Conservation (phyloP, 495 filamentous ascomycete species). For the Astrothelium subdiscretum region DNA sequence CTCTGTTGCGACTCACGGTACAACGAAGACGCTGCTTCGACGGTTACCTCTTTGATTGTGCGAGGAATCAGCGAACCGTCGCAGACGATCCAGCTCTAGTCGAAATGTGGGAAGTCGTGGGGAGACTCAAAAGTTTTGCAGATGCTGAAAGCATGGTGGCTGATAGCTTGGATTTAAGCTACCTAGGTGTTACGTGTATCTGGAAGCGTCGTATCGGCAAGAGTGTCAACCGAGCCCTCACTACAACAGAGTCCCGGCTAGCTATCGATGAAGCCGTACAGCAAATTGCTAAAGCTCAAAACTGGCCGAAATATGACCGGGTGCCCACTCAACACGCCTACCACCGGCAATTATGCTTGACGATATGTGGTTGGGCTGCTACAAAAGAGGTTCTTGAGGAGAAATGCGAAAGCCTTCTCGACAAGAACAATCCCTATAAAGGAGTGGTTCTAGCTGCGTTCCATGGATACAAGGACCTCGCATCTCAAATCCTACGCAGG, state of each 20-base stretch:
- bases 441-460: constrained; percentile 35
- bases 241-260: constrained; percentile 7
- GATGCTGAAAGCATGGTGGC: constrained; percentile 59
- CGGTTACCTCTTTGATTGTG: constrained; percentile 69
- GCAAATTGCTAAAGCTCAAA: constrained; percentile 31
- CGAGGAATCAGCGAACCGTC: constrained; percentile 53
- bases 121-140: constrained; percentile 32
- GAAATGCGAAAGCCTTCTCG: constrained; percentile 39
- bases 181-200: constrained; percentile 66
- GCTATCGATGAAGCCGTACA: constrained; percentile 38
- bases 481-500: constrained; percentile 26
- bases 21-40: constrained; percentile 45
- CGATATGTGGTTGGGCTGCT: constrained; percentile 63
- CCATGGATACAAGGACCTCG: constrained; percentile 29
- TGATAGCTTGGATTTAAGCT: constrained; percentile 68
- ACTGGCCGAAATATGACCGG: constrained; percentile 38
- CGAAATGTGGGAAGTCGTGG: constrained; percentile 51
- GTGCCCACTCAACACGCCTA: constrained; percentile 53
- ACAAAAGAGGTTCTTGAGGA: constrained; percentile 50
- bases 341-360: constrained; percentile 67
- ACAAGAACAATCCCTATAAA: constrained; percentile 65
- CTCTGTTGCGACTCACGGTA: constrained; percentile 1
- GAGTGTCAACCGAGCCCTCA: constrained; percentile 15
- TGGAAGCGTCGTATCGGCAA: constrained; percentile 68
- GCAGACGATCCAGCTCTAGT: constrained; percentile 63